A percentile compares a stretch with the other conserved stretches of the same genome.
Conservation (phyloP, 257 asterid genomes). For the Ilex asprella region DNA sequence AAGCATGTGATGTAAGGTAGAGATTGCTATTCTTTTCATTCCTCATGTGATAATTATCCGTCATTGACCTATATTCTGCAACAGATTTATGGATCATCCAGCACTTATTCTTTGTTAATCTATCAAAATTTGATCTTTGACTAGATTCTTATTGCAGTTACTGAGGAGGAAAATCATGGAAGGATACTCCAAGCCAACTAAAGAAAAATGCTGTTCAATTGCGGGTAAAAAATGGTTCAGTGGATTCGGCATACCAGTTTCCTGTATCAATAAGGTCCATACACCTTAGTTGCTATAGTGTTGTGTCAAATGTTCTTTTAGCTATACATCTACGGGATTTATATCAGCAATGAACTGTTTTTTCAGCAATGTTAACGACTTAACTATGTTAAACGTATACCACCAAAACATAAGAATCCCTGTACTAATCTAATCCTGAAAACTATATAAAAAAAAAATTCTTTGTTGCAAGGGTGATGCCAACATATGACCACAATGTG, state of each 20-base stretch:
- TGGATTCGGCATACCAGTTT: no score
- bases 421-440: neutral
- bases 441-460: no score
- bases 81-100: neutral
- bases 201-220: constrained; percentile 11
- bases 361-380: neutral
- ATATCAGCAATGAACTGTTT: neutral
- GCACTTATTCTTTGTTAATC: no score
- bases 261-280: neutral
- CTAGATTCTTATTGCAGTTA: constrained; percentile 29
- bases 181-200: constrained; percentile 85
- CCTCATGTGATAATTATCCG: neutral
- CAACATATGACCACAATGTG: no score
- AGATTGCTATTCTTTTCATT: neutral
- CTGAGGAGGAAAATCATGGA: constrained; percentile 65
- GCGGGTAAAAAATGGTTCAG: neutral
- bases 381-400: no score
- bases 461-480: neutral
- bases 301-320: neutral
- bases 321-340: neutral
- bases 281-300: neutral
- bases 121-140: neutral
- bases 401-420: neutral
- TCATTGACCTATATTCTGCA: neutral
- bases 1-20: neutral